Evolutionary conservation across 768 basidiomycete species (phyloP), one percentile per base, ranked within the genome.

Genomic region (Strobilomyces confusus): DNA sequence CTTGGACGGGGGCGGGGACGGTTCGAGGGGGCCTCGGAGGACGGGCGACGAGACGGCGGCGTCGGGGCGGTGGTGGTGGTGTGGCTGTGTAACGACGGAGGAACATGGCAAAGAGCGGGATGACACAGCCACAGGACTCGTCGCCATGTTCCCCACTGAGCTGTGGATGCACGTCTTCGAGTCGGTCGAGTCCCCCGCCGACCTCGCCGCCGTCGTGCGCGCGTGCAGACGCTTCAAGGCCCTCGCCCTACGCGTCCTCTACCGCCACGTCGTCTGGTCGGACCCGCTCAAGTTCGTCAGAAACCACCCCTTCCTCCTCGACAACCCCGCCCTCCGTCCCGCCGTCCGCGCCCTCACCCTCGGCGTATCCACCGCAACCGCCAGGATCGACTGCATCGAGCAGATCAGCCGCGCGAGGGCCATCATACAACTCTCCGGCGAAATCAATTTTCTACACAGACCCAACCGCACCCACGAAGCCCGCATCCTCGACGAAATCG

Each of bases 121-220:
- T n/a, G n/a, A 11, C 49, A 52, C 56, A 56, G 55, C 55, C 55
- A 56, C 55, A 0, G 11, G 0, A 7, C 7, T 14, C 2, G 6
- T 37, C 5, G n/a, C 50, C 25, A 49, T 55, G 15, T 54, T 75
- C 29, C 74, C 74, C 2, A 67, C 64, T 38, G 74, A 75, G 37
- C 60, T 75, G 1, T 75, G 74, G 74, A 59, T 74, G 58, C 55
- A 57, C 48, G 67, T 75, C 29, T 75, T 75, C 40, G 73, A 72
- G 33, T 58, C 63, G 8, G 57, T 75, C 30, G 67, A 65, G 40
- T 44, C 54, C 0, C 63, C 26, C 0, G 38, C 33, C n/a, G 70
- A 73, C 58, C 58, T 75, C 44, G 62, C 67, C 33, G 52, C 54
- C 49, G 57, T 75, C 48, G 67, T 72, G 2, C 60, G 65, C 49